Evolutionary conservation across 1,284 basidiomycete species (phyloP).

Genomic region (Pyrrhoderma lamaoense): DNA sequence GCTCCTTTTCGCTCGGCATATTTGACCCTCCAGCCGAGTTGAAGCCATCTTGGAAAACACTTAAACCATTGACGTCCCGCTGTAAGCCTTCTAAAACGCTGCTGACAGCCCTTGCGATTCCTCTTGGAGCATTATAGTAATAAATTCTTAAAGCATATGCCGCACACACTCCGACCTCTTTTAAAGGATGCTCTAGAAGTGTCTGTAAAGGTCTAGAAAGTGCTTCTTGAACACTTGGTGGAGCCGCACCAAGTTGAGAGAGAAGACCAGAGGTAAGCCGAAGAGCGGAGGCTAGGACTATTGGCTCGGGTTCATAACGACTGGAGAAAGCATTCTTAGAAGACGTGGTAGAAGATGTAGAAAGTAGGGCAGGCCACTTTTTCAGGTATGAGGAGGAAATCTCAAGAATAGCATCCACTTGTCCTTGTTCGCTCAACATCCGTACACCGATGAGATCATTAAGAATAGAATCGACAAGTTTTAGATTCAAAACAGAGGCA

Average conservation of each 20-base stretch:
- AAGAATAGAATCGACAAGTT: slow-evolving; percentile 70
- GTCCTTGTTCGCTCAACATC: slow-evolving; percentile 88
- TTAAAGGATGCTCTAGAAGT: slow-evolving; percentile 81
- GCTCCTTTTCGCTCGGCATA: slow-evolving; percentile 42
- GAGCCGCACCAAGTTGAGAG: slow-evolving; percentile 87
- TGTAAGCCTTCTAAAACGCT: slow-evolving; percentile 74
- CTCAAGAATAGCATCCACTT: slow-evolving; percentile 87
- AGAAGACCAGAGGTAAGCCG: slow-evolving; percentile 82
- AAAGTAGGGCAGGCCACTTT: slow-evolving; percentile 90
- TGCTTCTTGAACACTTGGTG: slow-evolving; percentile 84
- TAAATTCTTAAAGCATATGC: slow-evolving; percentile 87
- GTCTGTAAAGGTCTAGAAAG: slow-evolving; percentile 82
- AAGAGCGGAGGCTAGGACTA: slow-evolving; percentile 40
- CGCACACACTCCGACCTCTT: slow-evolving; percentile 79
- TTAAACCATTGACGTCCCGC: slow-evolving; percentile 67
- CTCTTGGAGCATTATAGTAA: slow-evolving; percentile 81
- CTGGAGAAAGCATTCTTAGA: slow-evolving; percentile 27
- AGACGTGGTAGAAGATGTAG: slow-evolving; percentile 69
- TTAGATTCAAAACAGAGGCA: slow-evolving; percentile 69
- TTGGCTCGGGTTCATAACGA: too few species aligned
- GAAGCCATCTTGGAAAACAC: background rate
- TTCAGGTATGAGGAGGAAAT: slow-evolving; percentile 77
- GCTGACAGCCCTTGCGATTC: slow-evolving; percentile 74
- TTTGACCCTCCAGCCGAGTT: background rate
- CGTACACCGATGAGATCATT: slow-evolving; percentile 83